Percentiles rank a stretch among this genome's conserved stretches.
phyloP scores from a whole-genome alignment of 306 rosid genomes.

The Quercus ilex region DNA sequence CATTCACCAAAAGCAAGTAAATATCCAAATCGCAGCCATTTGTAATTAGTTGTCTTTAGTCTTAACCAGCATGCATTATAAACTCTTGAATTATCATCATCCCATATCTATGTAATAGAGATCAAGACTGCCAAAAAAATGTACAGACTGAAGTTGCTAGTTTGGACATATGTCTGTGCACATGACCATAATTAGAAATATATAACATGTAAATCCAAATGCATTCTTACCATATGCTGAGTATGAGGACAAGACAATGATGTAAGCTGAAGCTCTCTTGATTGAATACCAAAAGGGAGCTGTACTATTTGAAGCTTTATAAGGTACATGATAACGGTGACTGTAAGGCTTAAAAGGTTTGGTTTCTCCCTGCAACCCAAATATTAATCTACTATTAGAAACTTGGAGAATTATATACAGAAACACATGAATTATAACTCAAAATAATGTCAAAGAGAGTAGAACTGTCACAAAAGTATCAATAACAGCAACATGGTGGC shows the following conservation, averaged over 20 bases:
- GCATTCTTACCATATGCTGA: constrained; percentile 60
- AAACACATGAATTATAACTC: no score
- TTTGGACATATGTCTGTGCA: background rate
- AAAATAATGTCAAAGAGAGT: background rate
- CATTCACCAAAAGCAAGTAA: background rate
- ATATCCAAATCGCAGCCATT: background rate
- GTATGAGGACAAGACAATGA: constrained; percentile 70
- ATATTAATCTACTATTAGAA: background rate
- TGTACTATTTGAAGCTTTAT: constrained; percentile 44
- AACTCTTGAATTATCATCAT: background rate
- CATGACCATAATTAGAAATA: background rate
- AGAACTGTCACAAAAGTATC: background rate
- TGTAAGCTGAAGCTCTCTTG: constrained; percentile 77
- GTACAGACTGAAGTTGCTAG: background rate
- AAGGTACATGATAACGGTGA: constrained; percentile 49
- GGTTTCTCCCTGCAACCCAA: constrained; percentile 52
- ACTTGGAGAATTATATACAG: background rate
- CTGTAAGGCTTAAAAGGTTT: constrained; percentile 64
- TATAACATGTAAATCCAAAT: background rate
- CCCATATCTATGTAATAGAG: background rate
- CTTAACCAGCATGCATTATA: background rate
- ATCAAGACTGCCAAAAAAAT: background rate
- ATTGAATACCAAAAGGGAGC: constrained; percentile 67
- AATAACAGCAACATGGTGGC: background rate
- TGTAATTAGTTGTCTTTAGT: background rate